Evolutionary conservation across 129 eudicot species (phyloP).

Genomic region (Tagetes patula): DNA sequence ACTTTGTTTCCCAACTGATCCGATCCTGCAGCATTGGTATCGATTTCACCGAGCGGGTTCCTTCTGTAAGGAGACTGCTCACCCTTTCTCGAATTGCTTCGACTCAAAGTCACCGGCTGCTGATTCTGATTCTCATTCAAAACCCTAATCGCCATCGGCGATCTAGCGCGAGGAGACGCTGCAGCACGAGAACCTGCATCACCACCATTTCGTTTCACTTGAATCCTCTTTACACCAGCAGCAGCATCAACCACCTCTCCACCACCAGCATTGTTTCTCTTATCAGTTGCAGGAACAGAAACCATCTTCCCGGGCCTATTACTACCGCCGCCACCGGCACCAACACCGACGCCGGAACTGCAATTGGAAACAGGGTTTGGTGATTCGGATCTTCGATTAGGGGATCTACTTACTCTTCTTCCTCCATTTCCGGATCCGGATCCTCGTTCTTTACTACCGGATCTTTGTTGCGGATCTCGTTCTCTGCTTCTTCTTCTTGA

Average conservation of each 20-base stretch:
- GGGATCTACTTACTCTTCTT: constrained; percentile 89
- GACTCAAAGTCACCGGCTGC: constrained; percentile 63
- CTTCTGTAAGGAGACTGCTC: constrained; percentile 87
- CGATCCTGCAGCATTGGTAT: constrained; percentile 51
- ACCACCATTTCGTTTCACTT: constrained; percentile 70
- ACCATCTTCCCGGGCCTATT: constrained; percentile 87
- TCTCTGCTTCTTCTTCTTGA: constrained; percentile 70
- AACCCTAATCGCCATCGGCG: constrained; percentile 64
- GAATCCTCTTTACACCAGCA: constrained; percentile 55
- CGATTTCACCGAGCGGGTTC: constrained; percentile 82
- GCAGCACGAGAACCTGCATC: constrained; percentile 42
- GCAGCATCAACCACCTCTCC: constrained; percentile 32
- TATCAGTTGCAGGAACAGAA: constrained; percentile 46
- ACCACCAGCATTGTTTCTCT: constrained; percentile 45
- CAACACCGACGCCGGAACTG: constrained; percentile 23
- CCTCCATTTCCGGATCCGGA: constrained; percentile 25
- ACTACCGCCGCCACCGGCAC: constrained; percentile 10
- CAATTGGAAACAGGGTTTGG: constrained; percentile 35
- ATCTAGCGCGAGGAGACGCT: constrained; percentile 76
- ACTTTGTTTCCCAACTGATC: constrained; percentile 38
- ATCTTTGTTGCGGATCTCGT: constrained; percentile 61
- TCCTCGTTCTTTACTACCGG: constrained; percentile 70
- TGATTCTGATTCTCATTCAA: constrained; percentile 50
- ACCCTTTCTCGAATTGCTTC: constrained; percentile 86
- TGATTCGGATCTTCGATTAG: constrained; percentile 86